Evolutionary conservation across 805 yeast genomes (phyloP).

Genomic region (Kodamaea leandrae): DNA sequence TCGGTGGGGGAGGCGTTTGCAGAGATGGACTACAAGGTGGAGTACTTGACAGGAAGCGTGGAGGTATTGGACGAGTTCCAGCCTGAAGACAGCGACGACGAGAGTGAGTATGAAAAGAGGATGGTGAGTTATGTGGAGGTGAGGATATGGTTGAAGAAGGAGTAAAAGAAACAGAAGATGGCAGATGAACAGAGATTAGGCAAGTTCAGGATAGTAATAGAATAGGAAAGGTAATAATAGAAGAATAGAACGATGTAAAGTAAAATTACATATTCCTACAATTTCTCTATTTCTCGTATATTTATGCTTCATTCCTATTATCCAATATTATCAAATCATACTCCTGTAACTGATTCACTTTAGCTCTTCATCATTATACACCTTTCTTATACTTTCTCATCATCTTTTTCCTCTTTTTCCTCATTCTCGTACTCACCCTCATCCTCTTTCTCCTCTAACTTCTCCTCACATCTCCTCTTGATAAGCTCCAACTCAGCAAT

Average conservation of each 20-base stretch:
- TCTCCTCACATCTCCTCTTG: constrained; percentile 3
- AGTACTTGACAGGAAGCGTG: constrained; percentile 60
- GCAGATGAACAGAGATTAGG: neutral
- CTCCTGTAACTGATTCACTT: too few species aligned
- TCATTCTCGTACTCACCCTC: neutral
- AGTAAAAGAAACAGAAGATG: neutral
- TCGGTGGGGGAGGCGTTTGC: constrained; percentile 61
- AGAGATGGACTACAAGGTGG: constrained; percentile 51
- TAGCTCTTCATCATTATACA: too few species aligned
- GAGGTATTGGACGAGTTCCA: constrained; percentile 70
- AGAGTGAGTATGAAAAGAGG: constrained; percentile 38
- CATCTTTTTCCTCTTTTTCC: neutral
- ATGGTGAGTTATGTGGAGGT: constrained; percentile 49
- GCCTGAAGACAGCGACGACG: constrained; percentile 22
- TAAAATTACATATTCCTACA: too few species aligned
- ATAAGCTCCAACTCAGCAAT: constrained; percentile 24
- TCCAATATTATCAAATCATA: too few species aligned
- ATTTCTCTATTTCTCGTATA: too few species aligned
- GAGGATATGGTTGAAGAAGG: constrained; percentile 32
- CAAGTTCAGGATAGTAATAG: too few species aligned
- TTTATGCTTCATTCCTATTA: too few species aligned
- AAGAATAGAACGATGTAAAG: too few species aligned
- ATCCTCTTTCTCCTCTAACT: neutral
- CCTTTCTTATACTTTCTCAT: neutral
- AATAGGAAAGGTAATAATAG: neutral